Evolutionary conservation across 75 land plant species (phyloP).

Genomic region (Pinus tabuliformis): DNA sequence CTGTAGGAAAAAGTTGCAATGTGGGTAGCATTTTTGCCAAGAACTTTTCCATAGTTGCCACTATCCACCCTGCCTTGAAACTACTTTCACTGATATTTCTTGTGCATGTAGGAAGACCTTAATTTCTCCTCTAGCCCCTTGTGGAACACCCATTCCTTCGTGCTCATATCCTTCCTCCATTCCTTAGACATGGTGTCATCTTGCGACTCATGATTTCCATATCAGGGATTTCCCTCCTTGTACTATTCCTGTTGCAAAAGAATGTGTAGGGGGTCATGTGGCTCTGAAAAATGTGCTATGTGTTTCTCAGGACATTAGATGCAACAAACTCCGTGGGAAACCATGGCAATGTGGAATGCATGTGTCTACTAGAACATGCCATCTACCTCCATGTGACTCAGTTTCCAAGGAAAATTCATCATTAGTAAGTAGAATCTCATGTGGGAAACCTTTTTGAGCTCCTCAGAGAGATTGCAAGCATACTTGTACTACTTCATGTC

Average conservation of each 20-base stretch:
- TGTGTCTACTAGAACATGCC: constrained; percentile 86
- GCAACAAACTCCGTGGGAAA: constrained; percentile 91
- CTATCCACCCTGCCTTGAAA: constrained; percentile 91
- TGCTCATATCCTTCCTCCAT: constrained; percentile 76
- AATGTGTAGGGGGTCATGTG: constrained; percentile 93
- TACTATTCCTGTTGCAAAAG: constrained; percentile 75
- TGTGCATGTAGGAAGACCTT: constrained; percentile 97
- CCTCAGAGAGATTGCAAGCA: constrained; percentile 81
- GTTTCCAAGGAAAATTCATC: constrained; percentile 12
- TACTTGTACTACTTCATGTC: too few relatives aligned
- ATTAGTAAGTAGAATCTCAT: constrained; percentile 1
- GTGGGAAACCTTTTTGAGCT: constrained; percentile 78
- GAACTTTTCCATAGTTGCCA: constrained; percentile 90
- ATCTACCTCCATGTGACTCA: constrained; percentile 80
- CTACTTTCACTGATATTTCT: constrained; percentile 84
- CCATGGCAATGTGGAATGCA: constrained; percentile 93
- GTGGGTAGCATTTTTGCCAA: constrained; percentile 84
- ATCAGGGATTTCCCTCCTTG: constrained; percentile 98
- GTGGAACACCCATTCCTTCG: constrained; percentile 89
- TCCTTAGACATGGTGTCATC: constrained; percentile 93
- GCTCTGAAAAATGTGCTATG: constrained; percentile 87
- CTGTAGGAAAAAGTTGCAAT: constrained; percentile 85
- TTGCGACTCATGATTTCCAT: constrained; percentile 84
- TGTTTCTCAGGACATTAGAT: constrained; percentile 90
- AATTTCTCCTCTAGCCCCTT: constrained; percentile 95